These are phyloP conservation scores for Alternaria consortialis DNA, from an alignment of 2,329 filamentous ascomycete species.

Conservation along the genomic window DNA sequence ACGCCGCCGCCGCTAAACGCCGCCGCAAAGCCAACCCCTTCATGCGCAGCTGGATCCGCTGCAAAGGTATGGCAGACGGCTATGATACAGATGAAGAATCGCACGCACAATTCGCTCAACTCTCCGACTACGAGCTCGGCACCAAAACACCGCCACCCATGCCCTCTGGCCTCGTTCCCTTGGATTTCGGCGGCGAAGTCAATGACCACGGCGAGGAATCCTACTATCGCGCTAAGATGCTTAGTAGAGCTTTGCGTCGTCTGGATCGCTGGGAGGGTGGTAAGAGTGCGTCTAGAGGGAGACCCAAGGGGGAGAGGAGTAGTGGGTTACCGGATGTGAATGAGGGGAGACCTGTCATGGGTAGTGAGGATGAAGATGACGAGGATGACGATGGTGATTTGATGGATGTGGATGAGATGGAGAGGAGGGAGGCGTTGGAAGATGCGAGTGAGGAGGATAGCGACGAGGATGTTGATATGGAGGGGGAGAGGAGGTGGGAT, in stretches of 20 bases:
- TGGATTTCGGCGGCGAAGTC: conserved; percentile 63
- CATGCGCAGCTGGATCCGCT: conserved; percentile 71
- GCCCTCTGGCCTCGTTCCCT: conserved; percentile 66
- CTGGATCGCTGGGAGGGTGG: conserved; percentile 73
- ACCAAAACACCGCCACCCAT: conserved; percentile 45
- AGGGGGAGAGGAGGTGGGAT: conserved; percentile 20
- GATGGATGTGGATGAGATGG: conserved; percentile 26
- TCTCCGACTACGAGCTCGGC: conserved; percentile 48
- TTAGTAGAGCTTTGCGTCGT: conserved; percentile 70
- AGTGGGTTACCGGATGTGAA: not conserved
- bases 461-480: conserved; percentile 9
- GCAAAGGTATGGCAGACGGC: conserved; percentile 58
- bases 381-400: conserved; percentile 19
- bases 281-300: conserved; percentile 37
- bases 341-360: conserved; percentile 14
- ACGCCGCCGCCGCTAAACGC: conserved; percentile 69
- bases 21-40: conserved; percentile 73
- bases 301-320: conserved; percentile 24
- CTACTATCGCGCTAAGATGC: conserved; percentile 69
- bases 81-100: conserved; percentile 59
- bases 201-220: conserved; percentile 83
- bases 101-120: conserved; percentile 41
- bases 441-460: conserved; percentile 36
- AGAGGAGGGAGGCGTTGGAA: conserved; percentile 6
- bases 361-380: conserved; percentile 18